Conservation (phyloP, 75 land plant genomes). For the Pseudotsuga menziesii region DNA sequence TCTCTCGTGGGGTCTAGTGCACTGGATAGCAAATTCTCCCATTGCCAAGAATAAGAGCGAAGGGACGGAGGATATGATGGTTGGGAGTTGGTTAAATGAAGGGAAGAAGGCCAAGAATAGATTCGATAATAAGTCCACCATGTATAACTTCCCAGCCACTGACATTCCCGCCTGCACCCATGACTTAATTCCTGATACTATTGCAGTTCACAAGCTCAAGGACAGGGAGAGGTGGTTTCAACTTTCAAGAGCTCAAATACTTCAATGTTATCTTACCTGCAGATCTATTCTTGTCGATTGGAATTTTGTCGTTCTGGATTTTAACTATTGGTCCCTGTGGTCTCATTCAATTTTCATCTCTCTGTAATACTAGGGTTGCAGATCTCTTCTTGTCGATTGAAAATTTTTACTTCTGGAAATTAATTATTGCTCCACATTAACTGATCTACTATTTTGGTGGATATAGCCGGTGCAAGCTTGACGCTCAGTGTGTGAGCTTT, state of each 20-base stretch:
- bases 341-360: no score
- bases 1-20: constrained; percentile 77
- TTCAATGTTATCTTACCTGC: constrained; percentile 45
- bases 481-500: no score
- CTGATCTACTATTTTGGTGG: no score
- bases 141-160: constrained; percentile 69
- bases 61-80: constrained; percentile 63
- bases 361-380: no score
- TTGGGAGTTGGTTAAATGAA: constrained; percentile 53
- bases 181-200: constrained; percentile 47
- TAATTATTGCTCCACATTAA: no score
- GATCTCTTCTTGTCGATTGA: no score
- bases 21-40: constrained; percentile 60
- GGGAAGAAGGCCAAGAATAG: constrained; percentile 61
- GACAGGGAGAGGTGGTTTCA: constrained; percentile 39
- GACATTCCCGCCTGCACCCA: constrained; percentile 26
- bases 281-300: no score
- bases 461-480: no score
- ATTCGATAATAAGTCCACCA: constrained; percentile 52
- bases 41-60: constrained; percentile 26
- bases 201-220: constrained; percentile 61
- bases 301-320: no score
- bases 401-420: no score
- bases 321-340: no score
- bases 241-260: constrained; percentile 41